phyloP scores from a whole-genome alignment of 1,139 yeast species.

The Spencermartinsiella ligniputridi region DNA sequence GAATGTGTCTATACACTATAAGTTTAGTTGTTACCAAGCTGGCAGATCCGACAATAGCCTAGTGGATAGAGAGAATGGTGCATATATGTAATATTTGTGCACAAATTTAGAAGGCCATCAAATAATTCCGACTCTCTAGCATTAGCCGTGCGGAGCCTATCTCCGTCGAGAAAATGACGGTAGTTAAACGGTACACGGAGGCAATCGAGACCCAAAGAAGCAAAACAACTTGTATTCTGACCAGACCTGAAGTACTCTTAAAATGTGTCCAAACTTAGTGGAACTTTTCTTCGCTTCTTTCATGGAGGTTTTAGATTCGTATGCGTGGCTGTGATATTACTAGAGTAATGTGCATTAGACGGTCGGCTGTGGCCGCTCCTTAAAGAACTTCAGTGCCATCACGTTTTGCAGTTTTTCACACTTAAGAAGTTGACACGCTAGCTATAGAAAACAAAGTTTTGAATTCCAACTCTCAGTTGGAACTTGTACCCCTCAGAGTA shows the following conservation, averaged over 20 bases:
- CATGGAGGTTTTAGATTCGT: conserved; percentile 41
- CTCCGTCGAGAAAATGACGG: conserved; percentile 43
- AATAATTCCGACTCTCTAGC: conserved; percentile 41
- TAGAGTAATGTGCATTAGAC: conserved; percentile 46
- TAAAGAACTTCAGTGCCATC: no score
- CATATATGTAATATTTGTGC: conserved; percentile 37
- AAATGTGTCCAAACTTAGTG: conserved; percentile 43
- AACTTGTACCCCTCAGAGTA: no score
- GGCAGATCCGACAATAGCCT: conserved; percentile 48
- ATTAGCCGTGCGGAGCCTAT: conserved; percentile 37
- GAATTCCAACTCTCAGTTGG: no score
- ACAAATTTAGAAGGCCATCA: conserved; percentile 39
- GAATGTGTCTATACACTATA: no score
- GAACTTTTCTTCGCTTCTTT: conserved; percentile 35
- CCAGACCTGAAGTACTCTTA: conserved; percentile 47
- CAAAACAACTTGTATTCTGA: conserved; percentile 40
- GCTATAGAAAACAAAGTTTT: no score
- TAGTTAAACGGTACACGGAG: conserved; percentile 45
- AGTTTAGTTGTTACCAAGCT: no score
- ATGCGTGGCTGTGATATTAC: conserved; percentile 48
- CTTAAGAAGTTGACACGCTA: no score
- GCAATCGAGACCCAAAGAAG: conserved; percentile 41
- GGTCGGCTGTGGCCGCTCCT: conserved; percentile 46
- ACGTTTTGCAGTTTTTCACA: no score
- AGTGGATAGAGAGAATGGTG: conserved; percentile 43